Evolutionary conservation across 2,329 filamentous ascomycete genomes (phyloP), one percentile per base, ranked within the genome.

Genomic region (Sclerotinia nivalis): DNA sequence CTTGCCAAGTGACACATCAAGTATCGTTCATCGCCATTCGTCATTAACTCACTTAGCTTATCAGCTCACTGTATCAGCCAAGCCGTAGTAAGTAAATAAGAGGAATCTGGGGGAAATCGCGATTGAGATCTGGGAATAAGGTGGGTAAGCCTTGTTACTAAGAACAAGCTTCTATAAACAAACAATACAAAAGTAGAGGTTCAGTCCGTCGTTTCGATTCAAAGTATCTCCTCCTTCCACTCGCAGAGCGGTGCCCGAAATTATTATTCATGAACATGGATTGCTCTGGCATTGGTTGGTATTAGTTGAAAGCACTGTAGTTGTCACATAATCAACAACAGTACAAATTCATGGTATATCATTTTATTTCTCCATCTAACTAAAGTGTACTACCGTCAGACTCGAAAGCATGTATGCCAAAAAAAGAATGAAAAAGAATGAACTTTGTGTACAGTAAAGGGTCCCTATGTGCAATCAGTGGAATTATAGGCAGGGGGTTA

Each of bases 391-490:
- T 25, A 64, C 22, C 8, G 18, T 64, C 34, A 64, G 34, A 52
- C 47, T 37, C n/a, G 18, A n/a, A 52, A 40, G 31, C 31, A 52
- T 28, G 47, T 52, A 62, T 62, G 56, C 49, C 37, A 47, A 62
- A 64, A 69, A 22, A 25, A 64, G 6, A 64, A 20, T 40, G 37
- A n/a, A 64, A 55, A 47, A 5, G 28, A 64, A 62, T 64, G 22
- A 61, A 47, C 22, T 71, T 54, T 72, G 59, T 72, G 45, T 72
- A 73, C 71, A 72, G 70, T 72, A 66, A 74, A 71, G 58, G 70
- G 55, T 64, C 66, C 74, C 75, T 76, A 74, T 76, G 73, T 74
- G 74, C 73, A 75, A 77, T 78, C 76, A 78, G 76, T 70, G 49
- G 52, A 70, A 70, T 67, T 54, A 67, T 56, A 68, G 65, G 64